phyloP scores from a whole-genome alignment of 2,329 filamentous ascomycete genomes.

The Pseudogymnoascus sp. region DNA sequence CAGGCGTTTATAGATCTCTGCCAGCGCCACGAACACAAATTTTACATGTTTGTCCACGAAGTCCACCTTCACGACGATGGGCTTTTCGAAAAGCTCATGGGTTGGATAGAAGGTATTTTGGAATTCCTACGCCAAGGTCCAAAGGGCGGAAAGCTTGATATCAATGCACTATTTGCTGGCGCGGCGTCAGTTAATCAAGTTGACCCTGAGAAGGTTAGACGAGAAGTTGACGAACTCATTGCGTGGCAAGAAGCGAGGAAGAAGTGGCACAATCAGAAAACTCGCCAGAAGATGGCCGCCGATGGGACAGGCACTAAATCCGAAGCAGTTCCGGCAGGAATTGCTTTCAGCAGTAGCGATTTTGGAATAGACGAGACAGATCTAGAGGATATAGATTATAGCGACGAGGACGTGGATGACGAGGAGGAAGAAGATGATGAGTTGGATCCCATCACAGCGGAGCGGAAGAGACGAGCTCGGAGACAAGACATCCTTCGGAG shows the following conservation, averaged over 20 bases:
- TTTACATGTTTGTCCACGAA: conserved; percentile 98
- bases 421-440: conserved; percentile 69
- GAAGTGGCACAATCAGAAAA: conserved; percentile 98
- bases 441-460: conserved; percentile 77
- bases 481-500: conserved; percentile 72
- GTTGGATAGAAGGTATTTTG: conserved; percentile 91
- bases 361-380: conserved; percentile 87
- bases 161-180: conserved; percentile 86
- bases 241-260: conserved; percentile 92
- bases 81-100: conserved; percentile 91
- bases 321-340: conserved; percentile 39
- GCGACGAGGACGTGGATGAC: conserved; percentile 58
- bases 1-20: conserved; percentile 97
- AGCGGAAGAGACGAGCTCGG: conserved; percentile 67
- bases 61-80: conserved; percentile 96
- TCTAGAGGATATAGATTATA: conserved; percentile 75
- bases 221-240: conserved; percentile 78
- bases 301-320: conserved; percentile 48
- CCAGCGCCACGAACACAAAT: conserved; percentile 87
- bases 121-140: conserved; percentile 87
- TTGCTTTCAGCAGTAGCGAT: conserved; percentile 65
- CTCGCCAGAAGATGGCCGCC: conserved; percentile 95
- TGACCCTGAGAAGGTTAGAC: conserved; percentile 61
- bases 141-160: conserved; percentile 75
- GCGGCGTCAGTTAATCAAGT: conserved; percentile 59